Evolutionary conservation across 805 yeast species (phyloP), one percentile per base, ranked within the genome.

Genomic region (Hemisphaericaspora nanyangensis): DNA sequence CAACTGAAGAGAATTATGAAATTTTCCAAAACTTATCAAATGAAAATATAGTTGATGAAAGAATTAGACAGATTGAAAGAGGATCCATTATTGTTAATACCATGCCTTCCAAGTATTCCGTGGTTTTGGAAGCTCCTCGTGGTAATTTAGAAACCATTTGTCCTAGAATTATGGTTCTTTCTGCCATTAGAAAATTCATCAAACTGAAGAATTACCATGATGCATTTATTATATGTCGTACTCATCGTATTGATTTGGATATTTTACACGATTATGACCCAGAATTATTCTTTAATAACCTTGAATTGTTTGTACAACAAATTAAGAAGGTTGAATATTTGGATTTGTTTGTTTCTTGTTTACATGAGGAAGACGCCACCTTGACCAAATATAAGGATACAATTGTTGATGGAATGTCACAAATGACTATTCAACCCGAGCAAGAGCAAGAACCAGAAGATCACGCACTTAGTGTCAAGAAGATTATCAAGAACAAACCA

Each of bases 131-230:
- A 60, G 96, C 96, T 4, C 95, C 95, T 43, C 77, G 99, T 58
- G 99, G 99, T 45, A 93, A 93, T 54, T 66, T 93, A 49, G 99
- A 93, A 60, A 89, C 98, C 0, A 85, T 93, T 15, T 82, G 79
- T 53, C 99, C 99, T 11, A 75, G 99, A 58, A 85, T 93, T 33
- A 80, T 93, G 84, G 95, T 91, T 3, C 65, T 93, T 29, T 75
- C 85, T 10, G 93, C 83, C 17, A 95, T 93, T 18, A 76, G 99
- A 48, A 69, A 74, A 25, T 72, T 74, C 48, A 87, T 93, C 44
- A 68, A 73, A 25, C 63, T 68, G 1, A 68, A 62, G 41, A 65
- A 77, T 26, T 93, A 83, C 52, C 67, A 63, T 34, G 71, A 70
- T n/a, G 99, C 99, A 0, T 89, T 91, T 51, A 49, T 76, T 31